Evolutionary conservation across 768 basidiomycete genomes (phyloP), one percentile per base, ranked within the genome.

Genomic region (Coprinopsis marcescibilis): DNA sequence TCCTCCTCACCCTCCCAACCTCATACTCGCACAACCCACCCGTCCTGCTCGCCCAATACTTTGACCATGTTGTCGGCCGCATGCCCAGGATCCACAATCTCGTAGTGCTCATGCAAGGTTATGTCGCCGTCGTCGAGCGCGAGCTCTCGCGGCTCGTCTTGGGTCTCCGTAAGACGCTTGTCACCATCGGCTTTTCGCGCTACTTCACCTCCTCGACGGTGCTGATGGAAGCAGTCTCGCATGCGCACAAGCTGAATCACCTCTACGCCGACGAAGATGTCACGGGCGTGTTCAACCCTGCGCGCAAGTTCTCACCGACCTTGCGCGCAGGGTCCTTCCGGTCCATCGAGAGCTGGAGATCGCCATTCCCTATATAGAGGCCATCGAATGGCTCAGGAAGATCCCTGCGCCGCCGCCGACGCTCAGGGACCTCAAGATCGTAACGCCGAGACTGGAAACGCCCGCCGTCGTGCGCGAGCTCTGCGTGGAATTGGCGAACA

Each of bases 401-500:
- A 51, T 64, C 3, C 8, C 12, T 17, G 77, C 69, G 46, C 65
- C 76, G 0, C 82, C 82, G 0, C 53, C 56, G 4, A 73, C 73
- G 35, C 57, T 84, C 26, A 75, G 71, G 0, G 61, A 61, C n/a
- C 61, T 84, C 4, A 78, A 73, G 53, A 50, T 83, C 40, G 78
- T 79, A 50, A 71, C 75, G 1, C 65, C 71, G 17, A 53, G 64
- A 2, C 54, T 69, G n/a, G 74, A 79, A 48, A 52, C 66, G 0
- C 73, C 78, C 0, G 46, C 62, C 3, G 57, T 65, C 14, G 48
- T 83, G 3, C 64, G 65, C 40, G 55, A 66, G 0, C 61, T 83
- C 40, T 63, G 82, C 30, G 56, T n/a, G n/a, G 61, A 63, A 3
- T 55, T 81, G 15, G 62, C 72, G 3, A 66, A 75, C 21, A 70